Evolutionary conservation across 352 stramenopile species (phyloP), one percentile per base, ranked within the genome.

Genomic region (Pythium folliculosum): DNA sequence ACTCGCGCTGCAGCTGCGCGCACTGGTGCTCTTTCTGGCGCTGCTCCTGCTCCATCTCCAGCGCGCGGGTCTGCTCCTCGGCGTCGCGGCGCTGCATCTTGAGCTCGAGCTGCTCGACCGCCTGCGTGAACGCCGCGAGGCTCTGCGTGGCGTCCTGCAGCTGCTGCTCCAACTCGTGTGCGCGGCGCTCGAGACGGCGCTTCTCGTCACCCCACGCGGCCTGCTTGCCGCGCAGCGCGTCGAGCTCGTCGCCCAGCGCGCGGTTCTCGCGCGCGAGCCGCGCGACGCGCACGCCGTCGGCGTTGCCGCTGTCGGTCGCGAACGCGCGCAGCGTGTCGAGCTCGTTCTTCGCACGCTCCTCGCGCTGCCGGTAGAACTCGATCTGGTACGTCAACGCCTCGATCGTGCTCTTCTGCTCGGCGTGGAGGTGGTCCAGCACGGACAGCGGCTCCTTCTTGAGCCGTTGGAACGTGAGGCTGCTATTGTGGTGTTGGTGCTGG

Each of bases 391-490:
- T 82, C 37, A 92, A 59, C 56, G 84, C 84, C 72, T 92, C 84
- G 72, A 92, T 92, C n/a, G 84, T 92, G 55, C 79, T 84, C 63
- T 89, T 90, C 65, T 92, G 84, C 58, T 92, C 84, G 52, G 84
- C 80, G 64, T 92, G 84, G 47, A 92, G 71, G 61, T 92, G 82
- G 69, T 92, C 84, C 60, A 91, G 54, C 57, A 87, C 83, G 9
- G 77, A 60, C n/a, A 49, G 43, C 45, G 40, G 12, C 43, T 51
- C 58, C 45, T 63, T 70, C 10, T 23, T 58, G 56, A 54, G 40
- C 9, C 48, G 44, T 5, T 32, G 35, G 35, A 40, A 40, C 10
- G 27, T 32, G 6, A 37, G 32, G 48, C 19, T 30, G 27, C 32
- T 45, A 44, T 32, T 32, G 27, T 32, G 35, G 35, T 40, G 35